phyloP scores from a whole-genome alignment of 1,284 basidiomycete species.

The Sanghuangporus weigelae region DNA sequence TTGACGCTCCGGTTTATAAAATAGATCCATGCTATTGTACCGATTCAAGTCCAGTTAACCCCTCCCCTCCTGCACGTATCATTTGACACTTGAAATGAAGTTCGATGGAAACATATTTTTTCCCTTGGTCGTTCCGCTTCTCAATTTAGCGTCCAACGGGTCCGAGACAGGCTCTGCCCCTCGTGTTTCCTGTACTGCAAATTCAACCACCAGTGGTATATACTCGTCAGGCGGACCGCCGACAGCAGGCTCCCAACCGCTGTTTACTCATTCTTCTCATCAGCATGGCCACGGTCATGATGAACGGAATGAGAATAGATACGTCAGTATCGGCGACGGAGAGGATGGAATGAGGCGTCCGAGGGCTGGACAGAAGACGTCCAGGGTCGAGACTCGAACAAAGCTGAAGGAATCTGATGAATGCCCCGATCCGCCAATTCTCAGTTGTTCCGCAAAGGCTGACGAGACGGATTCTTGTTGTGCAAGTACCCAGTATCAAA shows the following conservation, averaged over 20 bases:
- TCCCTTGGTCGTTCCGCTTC: conserved; percentile 1
- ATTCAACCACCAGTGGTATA: background rate
- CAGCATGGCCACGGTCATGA: background rate
- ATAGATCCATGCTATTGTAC: too few species aligned
- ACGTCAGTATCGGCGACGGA: background rate
- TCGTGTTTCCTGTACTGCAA: too few species aligned
- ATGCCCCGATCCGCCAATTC: conserved; percentile 18
- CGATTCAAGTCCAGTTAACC: too few species aligned
- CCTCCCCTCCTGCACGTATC: background rate
- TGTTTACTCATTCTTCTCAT: conserved; percentile 3
- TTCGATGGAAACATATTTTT: background rate
- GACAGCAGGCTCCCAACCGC: background rate
- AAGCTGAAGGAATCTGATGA: background rate
- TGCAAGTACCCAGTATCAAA: background rate
- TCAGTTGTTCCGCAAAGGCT: conserved; percentile 16
- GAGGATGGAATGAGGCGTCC: background rate
- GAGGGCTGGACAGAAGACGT: background rate
- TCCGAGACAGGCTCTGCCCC: background rate
- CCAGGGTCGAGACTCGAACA: background rate
- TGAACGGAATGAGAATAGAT: background rate
- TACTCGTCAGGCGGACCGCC: background rate
- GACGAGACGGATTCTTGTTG: conserved; percentile 17
- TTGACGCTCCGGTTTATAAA: too few species aligned
- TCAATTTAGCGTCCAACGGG: background rate
- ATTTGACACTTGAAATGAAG: background rate